Evolutionary conservation across 805 yeast species (phyloP).

Genomic region (Candida ipomoeae): DNA sequence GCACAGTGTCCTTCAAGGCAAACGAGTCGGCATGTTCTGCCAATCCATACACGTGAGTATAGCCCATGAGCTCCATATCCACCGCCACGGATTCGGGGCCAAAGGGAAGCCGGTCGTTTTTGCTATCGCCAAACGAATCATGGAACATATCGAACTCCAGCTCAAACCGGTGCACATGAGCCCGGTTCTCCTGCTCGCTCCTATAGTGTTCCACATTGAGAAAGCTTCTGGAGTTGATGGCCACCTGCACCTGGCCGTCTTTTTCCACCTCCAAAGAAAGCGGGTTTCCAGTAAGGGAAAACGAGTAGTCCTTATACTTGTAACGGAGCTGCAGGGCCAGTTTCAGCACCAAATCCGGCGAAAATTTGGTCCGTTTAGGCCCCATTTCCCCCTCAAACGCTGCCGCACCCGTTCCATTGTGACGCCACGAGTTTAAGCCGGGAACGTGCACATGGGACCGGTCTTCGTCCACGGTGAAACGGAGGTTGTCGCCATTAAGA

Average conservation of each 20-base stretch:
- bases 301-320: slow-evolving; percentile 42
- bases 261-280: slow-evolving; percentile 48
- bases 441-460: slow-evolving; percentile 24
- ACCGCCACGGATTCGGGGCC: slow-evolving; percentile 90
- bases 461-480: slow-evolving; percentile 66
- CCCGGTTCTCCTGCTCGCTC: slow-evolving; percentile 25
- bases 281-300: slow-evolving; percentile 43
- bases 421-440: slow-evolving; percentile 53
- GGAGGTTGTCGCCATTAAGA: slow-evolving; percentile 52
- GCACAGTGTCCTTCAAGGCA: slow-evolving; percentile 64
- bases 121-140: slow-evolving; percentile 69
- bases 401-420: slow-evolving; percentile 29
- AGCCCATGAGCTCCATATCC: slow-evolving; percentile 65
- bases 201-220: slow-evolving; percentile 84
- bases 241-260: slow-evolving; percentile 44
- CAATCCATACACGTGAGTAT: slow-evolving; percentile 76
- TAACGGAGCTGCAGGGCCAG: slow-evolving; percentile 13
- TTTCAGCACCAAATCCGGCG: background rate
- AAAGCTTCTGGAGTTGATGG: slow-evolving; percentile 64
- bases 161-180: slow-evolving; percentile 48
- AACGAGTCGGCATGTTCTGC: slow-evolving; percentile 93
- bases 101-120: slow-evolving; percentile 59
- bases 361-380: background rate
- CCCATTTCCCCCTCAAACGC: slow-evolving; percentile 9
- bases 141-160: slow-evolving; percentile 59